A percentile compares a stretch with the other conserved stretches of the same genome.
phyloP scores from a whole-genome alignment of 306 rosid genomes.

The Cucumis melo region DNA sequence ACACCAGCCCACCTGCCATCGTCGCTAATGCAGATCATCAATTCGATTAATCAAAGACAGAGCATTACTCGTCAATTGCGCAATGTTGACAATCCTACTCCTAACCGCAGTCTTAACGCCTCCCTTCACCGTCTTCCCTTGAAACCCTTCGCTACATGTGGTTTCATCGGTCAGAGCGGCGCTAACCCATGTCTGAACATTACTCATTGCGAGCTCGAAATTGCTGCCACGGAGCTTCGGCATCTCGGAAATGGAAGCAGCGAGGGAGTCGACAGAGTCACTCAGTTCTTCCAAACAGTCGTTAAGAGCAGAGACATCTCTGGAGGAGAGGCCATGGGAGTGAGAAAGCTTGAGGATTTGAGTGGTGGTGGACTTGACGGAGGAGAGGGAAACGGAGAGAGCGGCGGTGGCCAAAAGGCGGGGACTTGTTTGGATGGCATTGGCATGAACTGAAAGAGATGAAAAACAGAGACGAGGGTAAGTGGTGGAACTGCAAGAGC shows the following conservation, averaged over 20 bases:
- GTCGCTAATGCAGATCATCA: not conserved
- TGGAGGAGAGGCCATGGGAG: not conserved
- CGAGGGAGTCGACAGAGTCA: conserved; percentile 40
- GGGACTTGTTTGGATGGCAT: conserved; percentile 35
- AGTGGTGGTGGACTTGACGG: conserved; percentile 28
- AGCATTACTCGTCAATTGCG: conserved; percentile 9
- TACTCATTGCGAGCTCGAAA: not conserved
- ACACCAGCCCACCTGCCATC: not conserved
- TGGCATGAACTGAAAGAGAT: conserved; percentile 40
- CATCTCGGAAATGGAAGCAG: conserved; percentile 44
- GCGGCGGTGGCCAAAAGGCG: conserved; percentile 37
- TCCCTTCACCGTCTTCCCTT: not conserved
- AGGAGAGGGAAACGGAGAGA: conserved; percentile 40
- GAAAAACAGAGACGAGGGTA: conserved; percentile 53
- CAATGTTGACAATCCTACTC: not conserved
- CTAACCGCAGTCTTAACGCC: not conserved
- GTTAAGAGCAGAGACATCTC: conserved; percentile 26
- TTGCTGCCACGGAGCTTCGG: conserved; percentile 2
- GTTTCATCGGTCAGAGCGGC: conserved; percentile 11
- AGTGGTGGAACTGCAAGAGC: conserved; percentile 48
- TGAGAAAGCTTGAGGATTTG: conserved; percentile 21
- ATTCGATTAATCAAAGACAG: conserved; percentile 3
- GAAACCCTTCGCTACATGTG: conserved; percentile 4
- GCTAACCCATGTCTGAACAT: conserved; percentile 11
- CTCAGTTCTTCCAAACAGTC: conserved; percentile 61